phyloP scores from a whole-genome alignment of 2,329 filamentous ascomycete genomes.

The Apiospora arundinis region DNA sequence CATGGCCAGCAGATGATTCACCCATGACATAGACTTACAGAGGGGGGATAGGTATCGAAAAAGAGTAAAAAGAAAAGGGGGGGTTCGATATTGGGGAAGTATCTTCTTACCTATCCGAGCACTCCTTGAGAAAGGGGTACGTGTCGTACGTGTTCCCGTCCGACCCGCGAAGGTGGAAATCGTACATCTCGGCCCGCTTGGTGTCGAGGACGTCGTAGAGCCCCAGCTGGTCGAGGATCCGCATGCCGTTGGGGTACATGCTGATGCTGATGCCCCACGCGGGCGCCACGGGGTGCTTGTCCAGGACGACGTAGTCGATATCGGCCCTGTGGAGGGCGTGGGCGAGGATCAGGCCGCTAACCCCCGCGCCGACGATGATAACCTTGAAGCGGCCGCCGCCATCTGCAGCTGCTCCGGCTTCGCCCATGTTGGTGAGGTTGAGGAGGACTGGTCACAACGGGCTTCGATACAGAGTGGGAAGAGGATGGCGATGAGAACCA shows the following conservation, averaged over 20 bases:
- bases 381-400: constrained; percentile 33
- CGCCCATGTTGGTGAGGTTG: neutral
- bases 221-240: constrained; percentile 15
- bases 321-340: neutral
- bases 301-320: constrained; percentile 15
- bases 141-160: neutral
- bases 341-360: neutral
- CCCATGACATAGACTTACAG: neutral
- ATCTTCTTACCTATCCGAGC: neutral
- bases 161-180: neutral
- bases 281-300: constrained; percentile 12
- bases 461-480: too few relatives aligned
- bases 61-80: too few relatives aligned
- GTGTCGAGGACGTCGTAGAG: neutral
- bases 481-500: neutral
- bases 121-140: neutral
- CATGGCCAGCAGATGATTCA: too few relatives aligned
- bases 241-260: neutral
- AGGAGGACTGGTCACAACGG: too few relatives aligned
- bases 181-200: neutral
- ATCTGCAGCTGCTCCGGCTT: neutral
- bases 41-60: neutral
- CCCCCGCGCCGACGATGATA: constrained; percentile 6
- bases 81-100: neutral
- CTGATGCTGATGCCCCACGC: constrained; percentile 1